These are phyloP conservation scores for Kuraishia piskuri DNA, from an alignment of 805 yeast genomes.

Conservation along the genomic window DNA sequence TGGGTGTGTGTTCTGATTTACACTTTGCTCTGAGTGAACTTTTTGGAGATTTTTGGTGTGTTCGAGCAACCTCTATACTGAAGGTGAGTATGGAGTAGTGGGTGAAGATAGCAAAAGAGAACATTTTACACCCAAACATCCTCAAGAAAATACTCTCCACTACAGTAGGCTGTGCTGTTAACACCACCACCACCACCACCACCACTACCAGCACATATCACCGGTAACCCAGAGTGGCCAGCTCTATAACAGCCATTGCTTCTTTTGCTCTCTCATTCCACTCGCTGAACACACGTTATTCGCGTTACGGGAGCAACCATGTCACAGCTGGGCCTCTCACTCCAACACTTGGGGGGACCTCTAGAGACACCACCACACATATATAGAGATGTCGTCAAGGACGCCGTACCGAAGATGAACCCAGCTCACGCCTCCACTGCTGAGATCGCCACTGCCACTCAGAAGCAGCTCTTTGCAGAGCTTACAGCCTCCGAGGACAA, in stretches of 20 bases:
- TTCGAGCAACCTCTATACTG: neutral
- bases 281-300: neutral
- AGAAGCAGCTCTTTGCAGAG: conserved; percentile 1
- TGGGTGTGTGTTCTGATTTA: neutral
- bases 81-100: neutral
- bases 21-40: too few relatives aligned
- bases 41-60: too few relatives aligned
- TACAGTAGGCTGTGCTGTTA: too few relatives aligned
- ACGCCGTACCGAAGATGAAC: neutral
- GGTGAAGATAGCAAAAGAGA: neutral
- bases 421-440: neutral
- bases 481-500: neutral
- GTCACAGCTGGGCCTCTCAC: neutral
- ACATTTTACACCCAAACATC: neutral
- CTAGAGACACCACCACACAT: neutral
- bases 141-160: neutral
- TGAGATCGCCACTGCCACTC: neutral
- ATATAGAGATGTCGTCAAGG: neutral
- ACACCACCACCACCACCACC: too few relatives aligned
- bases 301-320: neutral
- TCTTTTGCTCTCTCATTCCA: neutral
- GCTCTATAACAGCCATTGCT: neutral
- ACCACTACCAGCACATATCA: neutral
- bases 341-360: neutral
- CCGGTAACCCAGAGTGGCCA: too few relatives aligned